Evolutionary conservation across 257 asterid species (phyloP), one percentile per base, ranked within the genome.

Genomic region (Thymus mandschuricus): DNA sequence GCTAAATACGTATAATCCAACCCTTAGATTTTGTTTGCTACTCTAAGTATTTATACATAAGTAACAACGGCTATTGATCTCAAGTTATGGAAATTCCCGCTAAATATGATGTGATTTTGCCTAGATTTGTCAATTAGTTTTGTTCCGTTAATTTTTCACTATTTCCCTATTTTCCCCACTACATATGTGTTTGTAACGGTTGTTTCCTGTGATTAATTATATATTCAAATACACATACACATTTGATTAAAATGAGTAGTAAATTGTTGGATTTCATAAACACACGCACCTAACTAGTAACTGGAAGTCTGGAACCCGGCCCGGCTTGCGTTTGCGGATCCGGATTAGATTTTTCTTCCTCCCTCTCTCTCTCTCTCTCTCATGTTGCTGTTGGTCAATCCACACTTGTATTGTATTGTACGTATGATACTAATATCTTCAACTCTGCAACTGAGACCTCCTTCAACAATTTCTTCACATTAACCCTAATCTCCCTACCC

Each of bases 351-450:
- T 38, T 38, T 38, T 38, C 38, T 34, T 4, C 4, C 38, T 34
- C 38, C 4, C 38, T 38, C 41, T 38, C 8, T 38, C 41, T 38
- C 8, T 27, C 64, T 50, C 58, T 7, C 55, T 8, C 66, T 5
- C 43, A n/a, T 57, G 2, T 15, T 12, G 0, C 10, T 56, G 3
- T 41, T 60, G 69, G 74, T 69, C 73, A 74, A 65, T 74, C 83
- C 83, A 74, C 64, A 58, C 60, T 69, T 48, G 62, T 48, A 62
- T 72, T 64, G 15, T 69, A 64, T 2, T 21, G n/a, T 5, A n/a
- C n/a, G n/a, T n/a, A 46, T 34, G 15, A 33, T 46, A 15, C 21
- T 66, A 70, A 75, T 70, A 79, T 79, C 78, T 69, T 64, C 61
- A 55, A 15, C 77, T 73, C 71, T 45, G 68, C 70, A 35, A 43